Evolutionary conservation across 257 asterid genomes (phyloP), one percentile per base, ranked within the genome.

Genomic region (Orobanche coerulescens): DNA sequence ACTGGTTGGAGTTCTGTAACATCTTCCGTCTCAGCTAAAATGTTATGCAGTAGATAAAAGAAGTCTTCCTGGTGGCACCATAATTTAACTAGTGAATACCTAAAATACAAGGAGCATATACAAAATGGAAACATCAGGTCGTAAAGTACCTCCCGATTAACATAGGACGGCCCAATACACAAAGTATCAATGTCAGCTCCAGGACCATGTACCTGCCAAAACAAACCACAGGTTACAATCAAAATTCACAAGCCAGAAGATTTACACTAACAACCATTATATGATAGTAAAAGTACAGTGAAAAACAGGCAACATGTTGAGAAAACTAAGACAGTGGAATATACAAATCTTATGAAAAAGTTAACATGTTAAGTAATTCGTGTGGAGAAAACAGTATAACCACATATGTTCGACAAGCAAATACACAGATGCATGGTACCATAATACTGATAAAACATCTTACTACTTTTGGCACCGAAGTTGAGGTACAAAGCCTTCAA

Each of bases 1-100:
- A 86, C 94, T 25, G 96, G 94, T 62, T 84, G 99, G 62, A 93
- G 82, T 76, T 93, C 99, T 46, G 95, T 63, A 66, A 89, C 94
- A 70, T 85, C 96, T 56, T 84, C 94, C 77, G 77, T 77, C 71
- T 75, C 88, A 9, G 79, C 74, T 72, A 93, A 84, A 44, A 77
- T 86, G 78, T 82, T 73, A 54, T 84, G 99, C 70, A 93, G 81
- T 48, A 75, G 73, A 57, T 66, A 86, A 69, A 89, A 89, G 82
- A 93, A 93, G 69, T 93, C 99, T 70, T 93, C 76, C 94, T 84
- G 83, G 30, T 23, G 74, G 56, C 33, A 10, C 61, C 66, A 70
- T 16, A 51, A 31, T 18, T 47, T 3, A 12, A 42, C 71, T 50
- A 71, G 68, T 24, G 26, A 34, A 57, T 6, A 13, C 3, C 39